phyloP scores from a whole-genome alignment of 179 eudicot genomes.

The Dionaea muscipula region DNA sequence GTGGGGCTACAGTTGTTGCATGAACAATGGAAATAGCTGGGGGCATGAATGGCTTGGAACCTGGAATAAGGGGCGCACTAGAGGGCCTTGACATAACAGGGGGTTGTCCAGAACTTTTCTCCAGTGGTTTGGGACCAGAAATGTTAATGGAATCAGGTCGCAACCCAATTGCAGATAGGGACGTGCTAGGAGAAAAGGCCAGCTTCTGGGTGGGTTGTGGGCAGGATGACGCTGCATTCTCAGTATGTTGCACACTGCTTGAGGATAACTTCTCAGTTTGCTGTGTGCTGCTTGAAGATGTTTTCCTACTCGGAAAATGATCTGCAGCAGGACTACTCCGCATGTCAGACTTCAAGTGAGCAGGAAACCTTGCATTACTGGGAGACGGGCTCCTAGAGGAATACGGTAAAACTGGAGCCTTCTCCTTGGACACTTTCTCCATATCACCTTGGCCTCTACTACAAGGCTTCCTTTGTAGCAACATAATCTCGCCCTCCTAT shows the following conservation, averaged over 20 bases:
- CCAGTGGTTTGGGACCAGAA: slow-evolving; percentile 28
- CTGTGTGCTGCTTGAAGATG: slow-evolving; percentile 22
- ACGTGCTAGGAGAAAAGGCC: slow-evolving; percentile 9
- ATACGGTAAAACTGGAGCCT: slow-evolving; percentile 18
- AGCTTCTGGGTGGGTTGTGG: slow-evolving; percentile 15
- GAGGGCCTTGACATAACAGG: slow-evolving; percentile 62
- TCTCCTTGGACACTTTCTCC: slow-evolving; percentile 22
- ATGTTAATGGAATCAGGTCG: slow-evolving; percentile 22
- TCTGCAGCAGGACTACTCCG: slow-evolving; percentile 17
- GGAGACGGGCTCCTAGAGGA: slow-evolving; percentile 29
- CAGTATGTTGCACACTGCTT: too few relatives aligned
- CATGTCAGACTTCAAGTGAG: slow-evolving; percentile 20
- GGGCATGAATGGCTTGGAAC: slow-evolving; percentile 26
- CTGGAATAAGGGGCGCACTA: slow-evolving; percentile 58
- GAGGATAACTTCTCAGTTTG: slow-evolving; percentile 5
- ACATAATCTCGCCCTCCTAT: slow-evolving; percentile 37
- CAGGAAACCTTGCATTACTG: slow-evolving; percentile 17
- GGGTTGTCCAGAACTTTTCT: slow-evolving; percentile 31
- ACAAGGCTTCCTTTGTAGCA: slow-evolving; percentile 32
- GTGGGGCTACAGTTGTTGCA: slow-evolving; percentile 25
- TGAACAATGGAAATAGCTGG: slow-evolving; percentile 50
- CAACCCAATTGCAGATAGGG: slow-evolving; percentile 20
- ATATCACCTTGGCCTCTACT: slow-evolving; percentile 24
- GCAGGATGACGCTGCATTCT: slow-evolving; percentile 24
- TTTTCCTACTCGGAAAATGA: slow-evolving; percentile 22